Conservation (phyloP, 345 rosid species). For the Turnera subulata region DNA sequence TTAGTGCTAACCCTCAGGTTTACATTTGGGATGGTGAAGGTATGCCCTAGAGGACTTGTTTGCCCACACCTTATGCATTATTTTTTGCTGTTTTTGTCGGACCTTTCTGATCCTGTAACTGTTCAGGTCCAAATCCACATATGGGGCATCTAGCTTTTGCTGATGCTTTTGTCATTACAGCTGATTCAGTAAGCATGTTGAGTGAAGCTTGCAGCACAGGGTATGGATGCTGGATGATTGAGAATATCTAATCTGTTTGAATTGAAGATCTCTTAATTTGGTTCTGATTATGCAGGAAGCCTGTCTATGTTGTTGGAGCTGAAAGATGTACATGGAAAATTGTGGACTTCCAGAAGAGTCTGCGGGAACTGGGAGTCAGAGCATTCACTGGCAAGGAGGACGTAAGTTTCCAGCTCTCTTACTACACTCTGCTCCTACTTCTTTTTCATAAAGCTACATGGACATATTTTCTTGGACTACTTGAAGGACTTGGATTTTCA, state of each 20-base stretch:
- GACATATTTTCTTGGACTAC: too few relatives aligned
- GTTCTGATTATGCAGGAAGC: constrained; percentile 19
- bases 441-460: neutral
- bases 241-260: neutral
- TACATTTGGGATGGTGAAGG: constrained; percentile 34
- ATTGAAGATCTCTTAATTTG: constrained; percentile 3
- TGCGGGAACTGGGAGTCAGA: constrained; percentile 15
- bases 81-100: too few relatives aligned
- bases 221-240: constrained; percentile 14
- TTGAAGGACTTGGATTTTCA: neutral
- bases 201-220: constrained; percentile 34
- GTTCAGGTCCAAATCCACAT: constrained; percentile 29
- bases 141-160: constrained; percentile 35
- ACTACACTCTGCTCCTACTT: neutral
- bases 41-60: neutral
- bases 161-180: constrained; percentile 31
- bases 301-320: constrained; percentile 26
- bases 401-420: constrained; percentile 6
- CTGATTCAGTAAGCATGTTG: constrained; percentile 25
- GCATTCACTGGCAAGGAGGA: constrained; percentile 27
- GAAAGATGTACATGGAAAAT: constrained; percentile 28
- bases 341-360: constrained; percentile 26
- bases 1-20: constrained; percentile 22
- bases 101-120: neutral
- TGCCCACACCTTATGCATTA: neutral